These are phyloP conservation scores for Sindora glabra DNA, from an alignment of 306 rosid genomes.

Conservation along the genomic window DNA sequence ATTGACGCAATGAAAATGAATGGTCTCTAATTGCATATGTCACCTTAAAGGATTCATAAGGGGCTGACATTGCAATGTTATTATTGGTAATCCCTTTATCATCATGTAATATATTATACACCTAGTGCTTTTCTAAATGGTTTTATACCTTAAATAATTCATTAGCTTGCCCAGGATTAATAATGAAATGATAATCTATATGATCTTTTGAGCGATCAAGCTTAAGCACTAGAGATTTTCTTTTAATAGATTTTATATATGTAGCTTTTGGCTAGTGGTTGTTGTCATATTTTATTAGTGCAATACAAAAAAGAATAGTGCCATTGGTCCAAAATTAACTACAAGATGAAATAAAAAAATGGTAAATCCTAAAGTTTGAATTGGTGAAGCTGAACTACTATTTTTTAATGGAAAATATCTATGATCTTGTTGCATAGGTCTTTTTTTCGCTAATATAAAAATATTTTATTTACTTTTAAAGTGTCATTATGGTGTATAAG, in stretches of 20 bases:
- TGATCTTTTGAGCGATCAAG: background rate
- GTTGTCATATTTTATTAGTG: background rate
- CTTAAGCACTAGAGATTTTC: background rate
- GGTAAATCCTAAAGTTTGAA: background rate
- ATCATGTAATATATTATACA: background rate
- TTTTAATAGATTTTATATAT: slow-evolving; percentile 1
- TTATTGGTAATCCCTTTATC: slow-evolving; percentile 57
- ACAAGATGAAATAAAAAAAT: background rate
- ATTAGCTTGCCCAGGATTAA: background rate
- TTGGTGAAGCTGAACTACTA: background rate
- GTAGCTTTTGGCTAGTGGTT: background rate
- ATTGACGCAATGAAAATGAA: slow-evolving; percentile 64
- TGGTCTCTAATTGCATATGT: slow-evolving; percentile 84
- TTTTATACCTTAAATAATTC: background rate
- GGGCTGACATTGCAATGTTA: slow-evolving; percentile 90
- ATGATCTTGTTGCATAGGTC: slow-evolving; percentile 1
- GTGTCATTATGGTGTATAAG: no score
- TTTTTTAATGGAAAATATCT: background rate
- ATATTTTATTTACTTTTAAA: no score
- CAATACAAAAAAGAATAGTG: background rate
- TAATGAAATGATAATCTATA: background rate
- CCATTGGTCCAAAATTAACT: background rate
- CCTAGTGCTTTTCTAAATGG: background rate
- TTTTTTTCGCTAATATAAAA: no score
- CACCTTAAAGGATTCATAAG: slow-evolving; percentile 83